Evolutionary conservation across 106 monocot genomes (phyloP).

Genomic region (Triglochin maritima): DNA sequence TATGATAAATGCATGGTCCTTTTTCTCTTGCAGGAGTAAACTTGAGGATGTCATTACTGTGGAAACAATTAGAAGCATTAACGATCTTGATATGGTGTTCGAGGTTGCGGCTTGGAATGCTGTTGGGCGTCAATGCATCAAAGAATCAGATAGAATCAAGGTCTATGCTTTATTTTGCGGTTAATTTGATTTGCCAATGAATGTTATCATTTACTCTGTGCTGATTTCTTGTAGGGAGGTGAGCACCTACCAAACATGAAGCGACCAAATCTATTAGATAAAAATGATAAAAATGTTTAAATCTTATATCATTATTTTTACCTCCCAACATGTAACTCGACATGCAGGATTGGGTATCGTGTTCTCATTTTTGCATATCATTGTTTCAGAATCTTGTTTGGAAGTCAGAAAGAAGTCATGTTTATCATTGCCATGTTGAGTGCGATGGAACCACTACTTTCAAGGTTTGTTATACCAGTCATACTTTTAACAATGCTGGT

Average conservation of each 20-base stretch:
- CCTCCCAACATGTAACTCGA: neutral
- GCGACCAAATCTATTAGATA: too few relatives aligned
- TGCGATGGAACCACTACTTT: slow-evolving; percentile 19
- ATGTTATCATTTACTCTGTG: too few relatives aligned
- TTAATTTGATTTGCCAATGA: neutral
- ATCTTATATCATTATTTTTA: neutral
- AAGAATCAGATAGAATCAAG: slow-evolving; percentile 31
- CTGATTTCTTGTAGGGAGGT: too few relatives aligned
- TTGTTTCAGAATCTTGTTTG: slow-evolving; percentile 38
- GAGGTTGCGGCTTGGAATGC: slow-evolving; percentile 35
- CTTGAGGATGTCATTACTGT: slow-evolving; percentile 32
- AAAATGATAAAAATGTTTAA: neutral
- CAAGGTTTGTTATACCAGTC: slow-evolving; percentile 11
- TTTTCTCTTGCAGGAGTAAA: slow-evolving; percentile 20
- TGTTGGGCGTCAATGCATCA: slow-evolving; percentile 18
- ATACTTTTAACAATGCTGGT: neutral
- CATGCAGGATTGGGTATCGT: neutral
- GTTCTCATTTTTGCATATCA: too few relatives aligned
- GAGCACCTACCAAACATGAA: too few relatives aligned
- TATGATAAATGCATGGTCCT: too few relatives aligned
- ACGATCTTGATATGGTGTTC: slow-evolving; percentile 21
- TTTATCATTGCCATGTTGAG: slow-evolving; percentile 44
- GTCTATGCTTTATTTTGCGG: neutral
- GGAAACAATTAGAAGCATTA: slow-evolving; percentile 16
- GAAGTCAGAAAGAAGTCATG: slow-evolving; percentile 31